Evolutionary conservation across 192 early-diverging fungal genomes (phyloP).

Genomic region (Coemansia sp.): DNA sequence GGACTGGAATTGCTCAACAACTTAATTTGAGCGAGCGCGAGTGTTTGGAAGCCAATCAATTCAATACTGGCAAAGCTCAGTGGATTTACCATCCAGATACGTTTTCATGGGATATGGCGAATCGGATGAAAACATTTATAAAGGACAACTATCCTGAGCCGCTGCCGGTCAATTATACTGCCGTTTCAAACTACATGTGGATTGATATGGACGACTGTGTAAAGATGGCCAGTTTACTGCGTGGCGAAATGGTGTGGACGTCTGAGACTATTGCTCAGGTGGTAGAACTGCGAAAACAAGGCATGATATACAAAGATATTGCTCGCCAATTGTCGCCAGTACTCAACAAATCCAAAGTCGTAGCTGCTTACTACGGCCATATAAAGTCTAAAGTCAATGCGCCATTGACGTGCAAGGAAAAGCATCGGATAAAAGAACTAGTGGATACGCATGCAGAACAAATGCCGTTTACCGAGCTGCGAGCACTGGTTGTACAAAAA

Average conservation of each 20-base stretch:
- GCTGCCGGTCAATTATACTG: slow-evolving; percentile 1
- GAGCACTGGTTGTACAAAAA: neutral
- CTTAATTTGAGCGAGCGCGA: neutral
- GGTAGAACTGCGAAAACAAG: neutral
- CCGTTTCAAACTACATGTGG: slow-evolving; percentile 31
- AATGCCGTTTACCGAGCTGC: neutral
- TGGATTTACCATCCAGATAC: slow-evolving; percentile 17
- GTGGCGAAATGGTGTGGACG: slow-evolving; percentile 17
- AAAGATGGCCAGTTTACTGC: slow-evolving; percentile 3
- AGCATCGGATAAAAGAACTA: neutral
- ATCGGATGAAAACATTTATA: slow-evolving; percentile 23
- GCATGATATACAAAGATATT: slow-evolving; percentile 11
- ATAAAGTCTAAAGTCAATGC: neutral
- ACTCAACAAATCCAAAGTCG: neutral
- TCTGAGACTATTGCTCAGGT: neutral
- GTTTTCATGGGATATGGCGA: slow-evolving; percentile 7
- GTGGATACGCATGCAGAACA: neutral
- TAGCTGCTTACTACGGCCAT: neutral
- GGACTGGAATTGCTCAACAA: neutral
- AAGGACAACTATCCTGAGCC: slow-evolving; percentile 12
- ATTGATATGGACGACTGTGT: slow-evolving; percentile 10
- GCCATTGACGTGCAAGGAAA: neutral
- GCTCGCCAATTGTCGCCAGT: slow-evolving; percentile 11
- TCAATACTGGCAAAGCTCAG: neutral
- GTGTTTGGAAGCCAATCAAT: slow-evolving; percentile 14